Evolutionary conservation across 306 rosid species (phyloP).

Genomic region (Fagus crenata): DNA sequence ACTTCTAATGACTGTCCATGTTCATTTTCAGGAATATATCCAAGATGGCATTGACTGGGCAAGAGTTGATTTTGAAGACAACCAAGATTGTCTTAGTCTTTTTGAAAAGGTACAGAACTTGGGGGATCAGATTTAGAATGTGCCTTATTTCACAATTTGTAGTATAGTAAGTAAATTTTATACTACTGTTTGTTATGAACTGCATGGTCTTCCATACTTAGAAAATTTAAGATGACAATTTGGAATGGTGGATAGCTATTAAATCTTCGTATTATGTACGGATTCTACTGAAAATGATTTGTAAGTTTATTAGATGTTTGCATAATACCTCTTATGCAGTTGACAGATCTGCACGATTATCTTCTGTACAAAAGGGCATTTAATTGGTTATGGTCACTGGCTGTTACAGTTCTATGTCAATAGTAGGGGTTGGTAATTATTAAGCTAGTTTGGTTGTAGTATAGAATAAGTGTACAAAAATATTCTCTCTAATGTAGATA

Average conservation of each 20-base stretch:
- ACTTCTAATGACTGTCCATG: constrained; percentile 14
- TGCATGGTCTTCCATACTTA: no score
- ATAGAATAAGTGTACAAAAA: background rate
- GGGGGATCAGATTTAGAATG: background rate
- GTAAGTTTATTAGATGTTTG: background rate
- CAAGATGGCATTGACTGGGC: constrained; percentile 99
- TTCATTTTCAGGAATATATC: constrained; percentile 75
- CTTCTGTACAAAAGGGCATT: background rate
- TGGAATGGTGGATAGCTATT: background rate
- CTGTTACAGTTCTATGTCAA: background rate
- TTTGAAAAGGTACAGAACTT: constrained; percentile 77
- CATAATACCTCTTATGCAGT: background rate
- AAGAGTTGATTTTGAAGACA: constrained; percentile 97
- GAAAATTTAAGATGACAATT: no score
- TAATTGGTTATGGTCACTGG: background rate
- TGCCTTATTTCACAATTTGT: background rate
- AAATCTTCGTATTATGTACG: background rate
- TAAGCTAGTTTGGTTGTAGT: background rate
- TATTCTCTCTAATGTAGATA: background rate
- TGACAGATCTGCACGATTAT: background rate
- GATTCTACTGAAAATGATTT: background rate
- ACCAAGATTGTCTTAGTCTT: constrained; percentile 94
- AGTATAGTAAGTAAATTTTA: background rate
- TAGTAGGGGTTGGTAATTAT: background rate
- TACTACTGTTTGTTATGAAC: background rate